Conservation (phyloP, 768 basidiomycete genomes). For the Xerocomus potaroensis region DNA sequence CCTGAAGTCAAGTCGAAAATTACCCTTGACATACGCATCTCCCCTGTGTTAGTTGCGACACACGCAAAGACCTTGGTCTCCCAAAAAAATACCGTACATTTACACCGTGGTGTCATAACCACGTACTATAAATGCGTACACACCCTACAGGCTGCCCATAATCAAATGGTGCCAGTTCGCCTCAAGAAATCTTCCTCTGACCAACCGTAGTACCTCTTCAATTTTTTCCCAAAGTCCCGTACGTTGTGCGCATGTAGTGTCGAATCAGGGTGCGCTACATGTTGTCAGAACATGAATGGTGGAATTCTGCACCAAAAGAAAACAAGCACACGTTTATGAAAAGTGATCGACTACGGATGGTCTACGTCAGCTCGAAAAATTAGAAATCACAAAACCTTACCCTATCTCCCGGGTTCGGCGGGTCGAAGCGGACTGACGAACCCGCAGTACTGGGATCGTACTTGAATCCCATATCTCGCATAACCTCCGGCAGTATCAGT, state of each 20-base stretch:
- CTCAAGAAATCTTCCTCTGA: constrained; percentile 38
- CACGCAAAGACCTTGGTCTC: too few species aligned
- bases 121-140: not conserved
- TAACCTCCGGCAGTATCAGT: constrained; percentile 42
- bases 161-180: not conserved
- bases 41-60: too few species aligned
- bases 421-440: constrained; percentile 79
- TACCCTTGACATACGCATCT: not conserved
- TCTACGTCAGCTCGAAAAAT: constrained; percentile 1
- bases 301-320: not conserved
- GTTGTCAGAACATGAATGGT: not conserved
- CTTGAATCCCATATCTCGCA: constrained; percentile 74
- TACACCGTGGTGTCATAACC: not conserved
- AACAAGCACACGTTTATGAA: constrained; percentile 62
- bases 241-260: constrained; percentile 51
- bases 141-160: not conserved
- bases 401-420: constrained; percentile 50
- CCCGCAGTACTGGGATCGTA: constrained; percentile 75
- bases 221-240: constrained; percentile 49
- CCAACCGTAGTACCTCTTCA: constrained; percentile 71
- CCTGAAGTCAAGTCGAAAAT: not conserved
- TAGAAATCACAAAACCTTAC: constrained; percentile 28
- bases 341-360: constrained; percentile 53
- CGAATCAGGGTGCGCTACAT: constrained; percentile 68
- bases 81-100: not conserved